These are phyloP conservation scores for Lactifluus rugatus DNA, from an alignment of 768 basidiomycete genomes.

Conservation along the genomic window DNA sequence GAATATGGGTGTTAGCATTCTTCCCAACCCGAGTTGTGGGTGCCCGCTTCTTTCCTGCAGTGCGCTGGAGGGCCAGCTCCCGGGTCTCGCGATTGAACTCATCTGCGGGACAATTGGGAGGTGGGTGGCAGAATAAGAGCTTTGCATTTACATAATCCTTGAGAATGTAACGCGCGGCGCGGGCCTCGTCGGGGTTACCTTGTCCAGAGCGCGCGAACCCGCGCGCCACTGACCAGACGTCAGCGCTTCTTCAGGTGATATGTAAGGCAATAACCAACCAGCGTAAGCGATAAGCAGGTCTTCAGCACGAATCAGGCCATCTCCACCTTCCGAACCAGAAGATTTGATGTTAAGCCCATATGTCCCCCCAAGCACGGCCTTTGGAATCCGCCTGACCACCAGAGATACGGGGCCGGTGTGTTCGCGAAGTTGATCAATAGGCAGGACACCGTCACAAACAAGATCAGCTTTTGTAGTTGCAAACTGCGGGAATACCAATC, in stretches of 20 bases:
- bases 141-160: slow-evolving; percentile 98
- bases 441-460: slow-evolving; percentile 92
- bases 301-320: slow-evolving; percentile 62
- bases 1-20: slow-evolving; percentile 63
- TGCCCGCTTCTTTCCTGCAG: slow-evolving; percentile 76
- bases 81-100: slow-evolving; percentile 70
- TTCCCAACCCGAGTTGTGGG: slow-evolving; percentile 81
- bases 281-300: slow-evolving; percentile 84
- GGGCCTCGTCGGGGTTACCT: slow-evolving; percentile 95
- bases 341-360: slow-evolving; percentile 78
- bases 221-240: slow-evolving; percentile 57
- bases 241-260: neutral
- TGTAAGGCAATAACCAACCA: slow-evolving; percentile 47
- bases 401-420: slow-evolving; percentile 77
- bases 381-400: slow-evolving; percentile 70
- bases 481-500: slow-evolving; percentile 97
- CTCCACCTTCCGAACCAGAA: slow-evolving; percentile 62
- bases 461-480: slow-evolving; percentile 93
- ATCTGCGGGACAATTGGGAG: slow-evolving; percentile 57
- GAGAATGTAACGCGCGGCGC: slow-evolving; percentile 82
- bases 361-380: slow-evolving; percentile 73
- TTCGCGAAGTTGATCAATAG: slow-evolving; percentile 95
- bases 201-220: slow-evolving; percentile 90
- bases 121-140: slow-evolving; percentile 81
- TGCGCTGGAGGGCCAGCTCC: slow-evolving; percentile 45